Conservation (phyloP, 140 eudicot species). For the Erigeron philadelphicus region DNA sequence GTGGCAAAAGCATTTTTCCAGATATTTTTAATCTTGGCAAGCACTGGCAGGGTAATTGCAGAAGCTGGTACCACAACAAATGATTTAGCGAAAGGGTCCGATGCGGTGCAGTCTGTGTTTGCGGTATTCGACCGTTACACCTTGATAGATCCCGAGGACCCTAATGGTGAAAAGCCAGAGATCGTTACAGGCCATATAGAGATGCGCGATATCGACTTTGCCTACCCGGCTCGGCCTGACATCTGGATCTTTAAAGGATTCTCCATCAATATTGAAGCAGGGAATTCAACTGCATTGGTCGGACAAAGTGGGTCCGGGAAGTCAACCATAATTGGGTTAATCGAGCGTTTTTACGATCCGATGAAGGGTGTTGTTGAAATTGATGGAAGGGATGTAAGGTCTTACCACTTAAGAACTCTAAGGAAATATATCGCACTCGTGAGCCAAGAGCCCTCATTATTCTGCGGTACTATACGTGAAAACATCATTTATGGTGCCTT, state of each 20-base stretch:
- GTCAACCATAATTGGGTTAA: slow-evolving; percentile 52
- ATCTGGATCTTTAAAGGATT: slow-evolving; percentile 40
- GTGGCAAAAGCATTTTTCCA: neutral
- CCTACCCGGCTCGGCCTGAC: slow-evolving; percentile 52
- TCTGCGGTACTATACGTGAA: slow-evolving; percentile 42
- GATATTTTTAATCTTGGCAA: neutral
- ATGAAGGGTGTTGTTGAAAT: slow-evolving; percentile 39
- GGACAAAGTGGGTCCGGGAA: slow-evolving; percentile 48
- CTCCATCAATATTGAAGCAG: slow-evolving; percentile 50
- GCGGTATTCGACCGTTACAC: neutral
- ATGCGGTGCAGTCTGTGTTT: neutral
- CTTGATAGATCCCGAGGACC: neutral
- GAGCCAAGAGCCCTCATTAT: slow-evolving; percentile 59
- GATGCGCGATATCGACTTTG: slow-evolving; percentile 43
- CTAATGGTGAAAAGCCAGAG: neutral
- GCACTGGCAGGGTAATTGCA: neutral
- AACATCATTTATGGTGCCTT: slow-evolving; percentile 52
- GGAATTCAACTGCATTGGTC: slow-evolving; percentile 57
- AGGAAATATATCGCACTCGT: slow-evolving; percentile 56
- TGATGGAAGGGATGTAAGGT: slow-evolving; percentile 48
- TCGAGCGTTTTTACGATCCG: slow-evolving; percentile 63
- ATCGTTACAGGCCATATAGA: slow-evolving; percentile 42
- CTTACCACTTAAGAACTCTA: slow-evolving; percentile 45
- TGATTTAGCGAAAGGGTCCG: neutral
- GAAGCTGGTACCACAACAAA: neutral